Evolutionary conservation across 2,329 filamentous ascomycete genomes (phyloP), one percentile per base, ranked within the genome.

Genomic region (Trichoderma cornu-damae): DNA sequence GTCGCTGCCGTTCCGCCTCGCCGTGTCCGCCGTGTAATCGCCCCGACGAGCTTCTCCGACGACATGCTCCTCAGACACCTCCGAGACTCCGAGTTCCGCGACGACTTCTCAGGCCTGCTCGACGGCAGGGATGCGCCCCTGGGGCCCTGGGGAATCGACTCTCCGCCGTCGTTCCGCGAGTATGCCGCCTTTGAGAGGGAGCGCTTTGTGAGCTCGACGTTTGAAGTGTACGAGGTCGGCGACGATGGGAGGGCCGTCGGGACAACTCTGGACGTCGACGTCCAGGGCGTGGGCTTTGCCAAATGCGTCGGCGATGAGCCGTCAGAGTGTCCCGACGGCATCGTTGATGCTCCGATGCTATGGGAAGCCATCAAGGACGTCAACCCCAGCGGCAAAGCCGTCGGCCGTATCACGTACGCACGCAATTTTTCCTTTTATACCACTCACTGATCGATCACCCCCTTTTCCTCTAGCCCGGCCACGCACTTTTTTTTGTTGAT

Each of bases 381-480:
- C 44, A 76, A 76, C 56, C 38, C 61, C 5, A 61, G 66, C 30
- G 66, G 73, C 6, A 63, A 72, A 20, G 74, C 79, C 0, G 79
- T 82, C 6, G 82, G 82, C 1, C 76, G 82, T 42, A 84, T 85
- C 61, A 77, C 73, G 73, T 75, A 75, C 43, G 81, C 81, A n/a
- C n/a, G n/a, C n/a, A n/a, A n/a, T n/a, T n/a, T 16, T 6, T 32
- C 14, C n/a, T 26, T 34, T 11, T 35, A 7, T 52, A 1, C 35
- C 26, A 2, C n/a, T n/a, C n/a, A n/a, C n/a, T n/a, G n/a, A n/a
- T n/a, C n/a, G n/a, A n/a, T n/a, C n/a, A n/a, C 18, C 28, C 2
- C 30, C 24, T 14, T 30, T 11, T n/a, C 28, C 16, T 8, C 28
- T 2, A 22, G 2, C 9, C 12, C 2, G 0, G 8, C n/a, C n/a